Conservation (phyloP, 345 rosid genomes). For the Sonneratia caseolaris region DNA sequence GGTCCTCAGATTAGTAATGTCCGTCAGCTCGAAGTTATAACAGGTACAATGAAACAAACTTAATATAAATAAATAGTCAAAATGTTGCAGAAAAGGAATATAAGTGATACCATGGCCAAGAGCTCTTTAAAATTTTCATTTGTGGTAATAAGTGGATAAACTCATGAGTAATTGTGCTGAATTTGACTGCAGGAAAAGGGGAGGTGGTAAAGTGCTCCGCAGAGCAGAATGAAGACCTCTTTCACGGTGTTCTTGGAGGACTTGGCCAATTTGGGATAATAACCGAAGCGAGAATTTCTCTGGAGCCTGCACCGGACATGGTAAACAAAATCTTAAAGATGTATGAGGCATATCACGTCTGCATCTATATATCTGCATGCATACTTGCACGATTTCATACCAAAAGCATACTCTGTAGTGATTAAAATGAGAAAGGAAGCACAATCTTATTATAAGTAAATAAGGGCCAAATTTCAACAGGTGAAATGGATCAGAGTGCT, state of each 20-base stretch:
- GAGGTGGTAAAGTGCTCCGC: conserved; percentile 70
- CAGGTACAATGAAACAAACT: conserved; percentile 44
- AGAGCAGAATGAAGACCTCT: conserved; percentile 66
- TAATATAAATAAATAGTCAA: not conserved
- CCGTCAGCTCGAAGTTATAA: conserved; percentile 78
- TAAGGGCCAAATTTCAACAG: conserved; percentile 26
- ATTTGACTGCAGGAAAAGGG: conserved; percentile 62
- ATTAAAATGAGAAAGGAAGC: not conserved
- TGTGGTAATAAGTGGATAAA: not conserved
- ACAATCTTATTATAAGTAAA: not conserved
- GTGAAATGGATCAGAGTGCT: conserved; percentile 94
- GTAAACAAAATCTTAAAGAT: conserved; percentile 31
- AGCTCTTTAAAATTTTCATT: not conserved
- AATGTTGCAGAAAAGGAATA: not conserved
- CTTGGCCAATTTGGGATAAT: conserved; percentile 95
- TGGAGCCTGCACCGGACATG: conserved; percentile 75
- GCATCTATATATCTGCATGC: not conserved
- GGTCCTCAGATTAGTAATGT: conserved; percentile 98
- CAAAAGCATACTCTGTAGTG: not conserved
- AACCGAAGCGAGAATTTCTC: conserved; percentile 71
- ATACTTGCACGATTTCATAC: not conserved
- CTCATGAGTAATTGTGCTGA: not conserved
- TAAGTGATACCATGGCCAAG: not conserved
- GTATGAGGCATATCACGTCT: not conserved
- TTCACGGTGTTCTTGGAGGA: conserved; percentile 81